Evolutionary conservation across 83 land plant genomes (phyloP).

Genomic region (Thuja plicata): DNA sequence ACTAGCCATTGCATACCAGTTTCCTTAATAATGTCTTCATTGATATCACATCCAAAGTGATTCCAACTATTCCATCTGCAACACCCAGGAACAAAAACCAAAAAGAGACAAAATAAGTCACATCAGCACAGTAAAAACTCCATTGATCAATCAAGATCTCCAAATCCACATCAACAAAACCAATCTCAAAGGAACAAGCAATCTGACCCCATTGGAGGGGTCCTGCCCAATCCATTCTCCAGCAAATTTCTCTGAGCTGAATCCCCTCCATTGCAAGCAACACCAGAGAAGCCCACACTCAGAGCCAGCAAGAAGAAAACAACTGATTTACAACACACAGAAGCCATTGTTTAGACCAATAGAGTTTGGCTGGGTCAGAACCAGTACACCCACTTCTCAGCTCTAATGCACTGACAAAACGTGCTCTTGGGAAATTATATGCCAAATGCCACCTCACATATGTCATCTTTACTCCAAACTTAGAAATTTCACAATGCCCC

Average conservation of each 20-base stretch:
- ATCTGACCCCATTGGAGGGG: conserved; percentile 17
- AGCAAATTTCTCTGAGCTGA: conserved; percentile 10
- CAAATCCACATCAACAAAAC: not conserved
- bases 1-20: conserved; percentile 32
- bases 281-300: not conserved
- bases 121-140: not conserved
- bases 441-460: not conserved
- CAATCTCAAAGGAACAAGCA: not conserved
- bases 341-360: not conserved
- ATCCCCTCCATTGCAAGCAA: not conserved
- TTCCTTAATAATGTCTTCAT: conserved; percentile 33
- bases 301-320: not conserved
- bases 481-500: not conserved
- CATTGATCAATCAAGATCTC: not conserved
- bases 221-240: not conserved
- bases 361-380: too few relatives aligned
- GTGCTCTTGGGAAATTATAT: not conserved
- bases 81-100: not conserved
- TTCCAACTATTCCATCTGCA: conserved; percentile 84
- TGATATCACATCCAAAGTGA: conserved; percentile 45
- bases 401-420: not conserved
- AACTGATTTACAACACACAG: not conserved
- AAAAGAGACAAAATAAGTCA: not conserved
- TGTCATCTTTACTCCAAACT: not conserved
- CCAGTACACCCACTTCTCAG: not conserved